These are phyloP conservation scores for Kluyveromyces sp. DNA, from an alignment of 1,139 yeast species.

Conservation along the genomic window DNA sequence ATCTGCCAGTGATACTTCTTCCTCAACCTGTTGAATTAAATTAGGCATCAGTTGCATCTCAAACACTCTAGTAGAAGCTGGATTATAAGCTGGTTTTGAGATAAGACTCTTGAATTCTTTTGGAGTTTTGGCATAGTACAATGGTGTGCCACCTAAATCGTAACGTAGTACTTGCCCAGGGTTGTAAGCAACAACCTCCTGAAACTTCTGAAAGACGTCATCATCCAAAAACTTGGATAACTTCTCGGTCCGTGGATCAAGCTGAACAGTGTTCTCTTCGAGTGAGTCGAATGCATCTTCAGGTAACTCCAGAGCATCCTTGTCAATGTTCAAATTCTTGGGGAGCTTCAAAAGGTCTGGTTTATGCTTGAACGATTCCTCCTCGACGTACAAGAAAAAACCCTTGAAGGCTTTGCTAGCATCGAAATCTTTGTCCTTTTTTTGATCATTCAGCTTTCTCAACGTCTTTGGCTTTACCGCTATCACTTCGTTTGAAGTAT, in stretches of 20 bases:
- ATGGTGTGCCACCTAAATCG: conserved; percentile 66
- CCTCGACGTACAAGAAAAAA: conserved; percentile 59
- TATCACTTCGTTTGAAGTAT: conserved; percentile 5
- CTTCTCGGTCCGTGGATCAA: conserved; percentile 37
- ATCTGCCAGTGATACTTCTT: conserved; percentile 41
- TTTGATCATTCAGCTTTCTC: conserved; percentile 22
- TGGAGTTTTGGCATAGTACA: conserved; percentile 55
- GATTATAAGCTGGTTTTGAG: conserved; percentile 42
- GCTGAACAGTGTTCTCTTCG: conserved; percentile 24
- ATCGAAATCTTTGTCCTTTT: conserved; percentile 23
- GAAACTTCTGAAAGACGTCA: conserved; percentile 69
- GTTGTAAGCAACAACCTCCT: conserved; percentile 66
- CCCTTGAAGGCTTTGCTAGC: conserved; percentile 45
- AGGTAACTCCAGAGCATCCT: conserved; percentile 28
- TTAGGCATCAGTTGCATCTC: conserved; percentile 95
- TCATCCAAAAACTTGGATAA: conserved; percentile 54
- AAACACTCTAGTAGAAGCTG: conserved; percentile 56
- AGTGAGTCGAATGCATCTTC: conserved; percentile 33
- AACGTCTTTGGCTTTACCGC: conserved; percentile 16
- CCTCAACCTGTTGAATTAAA: conserved; percentile 75
- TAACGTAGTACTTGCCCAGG: conserved; percentile 83
- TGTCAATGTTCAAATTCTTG: conserved; percentile 32
- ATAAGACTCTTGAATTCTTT: conserved; percentile 28
- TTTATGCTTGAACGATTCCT: conserved; percentile 45
- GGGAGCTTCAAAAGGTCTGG: conserved; percentile 44